Conservation (phyloP, 768 basidiomycete species). For the Tricholoma flavovirens region DNA sequence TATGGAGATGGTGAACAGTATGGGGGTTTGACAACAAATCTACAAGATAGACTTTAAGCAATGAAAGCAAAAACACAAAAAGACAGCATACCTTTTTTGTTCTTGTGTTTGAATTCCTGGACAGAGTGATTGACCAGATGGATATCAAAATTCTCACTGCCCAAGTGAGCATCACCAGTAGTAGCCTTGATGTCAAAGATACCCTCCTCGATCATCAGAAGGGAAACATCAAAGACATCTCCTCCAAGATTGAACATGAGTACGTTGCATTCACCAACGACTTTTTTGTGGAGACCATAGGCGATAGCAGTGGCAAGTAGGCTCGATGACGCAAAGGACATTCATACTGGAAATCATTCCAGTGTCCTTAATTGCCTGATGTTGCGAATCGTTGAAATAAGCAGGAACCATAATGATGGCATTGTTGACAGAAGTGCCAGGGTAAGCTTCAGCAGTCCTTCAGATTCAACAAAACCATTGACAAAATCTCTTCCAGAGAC, state of each 20-base stretch:
- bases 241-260: constrained; percentile 98
- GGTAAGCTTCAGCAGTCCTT: constrained; percentile 97
- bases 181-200: constrained; percentile 99
- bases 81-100: constrained; percentile 75
- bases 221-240: constrained; percentile 97
- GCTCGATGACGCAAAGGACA: constrained; percentile 97
- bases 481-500: constrained; percentile 96
- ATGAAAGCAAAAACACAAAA: constrained; percentile 1
- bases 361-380: constrained; percentile 97
- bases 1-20: constrained; percentile 57
- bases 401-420: constrained; percentile 96
- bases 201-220: constrained; percentile 93
- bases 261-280: constrained; percentile 85
- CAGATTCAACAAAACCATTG: constrained; percentile 98
- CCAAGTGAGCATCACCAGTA: constrained; percentile 96
- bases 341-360: constrained; percentile 92
- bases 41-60: constrained; percentile 19
- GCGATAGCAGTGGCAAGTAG: constrained; percentile 97
- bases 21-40: constrained; percentile 89
- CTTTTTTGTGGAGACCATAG: constrained; percentile 97
- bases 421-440: constrained; percentile 76
- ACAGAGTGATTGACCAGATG: constrained; percentile 95
- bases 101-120: constrained; percentile 95
- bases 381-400: constrained; percentile 99
- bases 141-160: constrained; percentile 98